Conservation (phyloP, 495 filamentous ascomycete genomes). For the Hypoxylon subgilvum region DNA sequence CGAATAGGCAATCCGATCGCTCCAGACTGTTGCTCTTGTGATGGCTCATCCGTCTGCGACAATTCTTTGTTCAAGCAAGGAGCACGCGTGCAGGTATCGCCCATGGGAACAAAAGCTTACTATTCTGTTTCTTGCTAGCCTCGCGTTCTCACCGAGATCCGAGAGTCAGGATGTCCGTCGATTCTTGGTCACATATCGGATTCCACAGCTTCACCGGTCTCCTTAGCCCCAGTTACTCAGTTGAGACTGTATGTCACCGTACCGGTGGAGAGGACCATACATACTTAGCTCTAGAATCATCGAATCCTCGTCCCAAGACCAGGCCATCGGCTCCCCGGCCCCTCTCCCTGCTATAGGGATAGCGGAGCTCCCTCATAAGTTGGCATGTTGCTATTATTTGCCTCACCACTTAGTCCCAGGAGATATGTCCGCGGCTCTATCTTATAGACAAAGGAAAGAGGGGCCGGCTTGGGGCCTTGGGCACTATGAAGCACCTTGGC, state of each 20-base stretch:
- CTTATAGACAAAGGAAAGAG: conserved; percentile 13
- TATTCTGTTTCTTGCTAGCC: conserved; percentile 10
- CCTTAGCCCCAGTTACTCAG: conserved; percentile 22
- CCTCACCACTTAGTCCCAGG: conserved; percentile 20
- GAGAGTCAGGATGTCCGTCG: conserved; percentile 6
- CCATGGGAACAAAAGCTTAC: background rate
- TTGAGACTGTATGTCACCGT: conserved; percentile 24
- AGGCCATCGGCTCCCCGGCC: conserved; percentile 20
- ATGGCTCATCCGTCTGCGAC: conserved; percentile 6
- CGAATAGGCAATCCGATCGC: conserved; percentile 32
- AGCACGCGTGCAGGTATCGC: conserved; percentile 16
- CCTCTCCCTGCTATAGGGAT: conserved; percentile 18
- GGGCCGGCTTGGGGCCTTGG: conserved; percentile 21
- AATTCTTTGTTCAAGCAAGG: conserved; percentile 16
- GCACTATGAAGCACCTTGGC: conserved; percentile 23
- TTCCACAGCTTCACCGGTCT: conserved; percentile 29
- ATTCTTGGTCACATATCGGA: conserved; percentile 22
- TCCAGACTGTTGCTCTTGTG: conserved; percentile 14
- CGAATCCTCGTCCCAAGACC: conserved; percentile 19
- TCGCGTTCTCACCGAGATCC: conserved; percentile 18
- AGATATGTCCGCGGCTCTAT: conserved; percentile 10
- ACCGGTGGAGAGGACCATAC: conserved; percentile 24
- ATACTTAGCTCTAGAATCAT: conserved; percentile 30
- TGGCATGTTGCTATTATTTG: conserved; percentile 15
- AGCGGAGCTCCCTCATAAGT: conserved; percentile 28